Base-by-base conservation (phyloP, 805 yeast species). In the Jamesozyma jinghongensis region DNA sequence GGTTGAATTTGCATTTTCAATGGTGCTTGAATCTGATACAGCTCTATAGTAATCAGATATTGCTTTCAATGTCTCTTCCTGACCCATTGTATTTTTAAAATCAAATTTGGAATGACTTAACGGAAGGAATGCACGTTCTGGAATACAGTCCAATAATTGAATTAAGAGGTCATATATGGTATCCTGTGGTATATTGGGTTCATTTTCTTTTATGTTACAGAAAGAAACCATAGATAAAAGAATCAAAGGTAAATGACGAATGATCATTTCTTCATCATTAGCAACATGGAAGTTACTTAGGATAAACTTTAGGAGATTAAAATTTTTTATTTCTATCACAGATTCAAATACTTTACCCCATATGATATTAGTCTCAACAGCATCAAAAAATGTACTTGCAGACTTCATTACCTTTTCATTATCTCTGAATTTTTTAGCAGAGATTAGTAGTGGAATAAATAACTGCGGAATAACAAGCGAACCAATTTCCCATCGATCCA, bases 401-500 rank as follows among this genome's bases (percentile, higher is more conserved):
- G 79, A 71, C 35, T 68, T 68, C 31, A 82, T 44, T 0, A 81
- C 63, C 10, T 74, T 41, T 41, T 47, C 55, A 32, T 47, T 53
- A 34, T 48, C 43, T 14, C 19, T 53, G 41, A 52, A 61, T 13
- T 54, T 42, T 34, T 66, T 67, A 2, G 80, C 70, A 3, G 76
- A 66, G 40, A 61, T 49, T 37, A 92, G 59, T 3, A 85, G 66
- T 0, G 94, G 90, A 1, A 75, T 62, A 34, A 92, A 74, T 6
- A 88, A 59, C 19, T 66, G 61, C 0, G 95, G 94, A 1, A 87
- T 77, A 1, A 90, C 66, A 12, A 73, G 58, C 10, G 79, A 76
- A 11, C 96, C 94, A 32, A 92, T 79, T 60, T 92, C 98, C 97
- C 97, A 92, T 46, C 86, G 75, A 55, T 92, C 97, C 79, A 88